Percentiles rank a stretch among this genome's conserved stretches.
Evolutionary conservation across 2,329 filamentous ascomycete genomes (phyloP).

Genomic region (Scedosporium dehoogii): DNA sequence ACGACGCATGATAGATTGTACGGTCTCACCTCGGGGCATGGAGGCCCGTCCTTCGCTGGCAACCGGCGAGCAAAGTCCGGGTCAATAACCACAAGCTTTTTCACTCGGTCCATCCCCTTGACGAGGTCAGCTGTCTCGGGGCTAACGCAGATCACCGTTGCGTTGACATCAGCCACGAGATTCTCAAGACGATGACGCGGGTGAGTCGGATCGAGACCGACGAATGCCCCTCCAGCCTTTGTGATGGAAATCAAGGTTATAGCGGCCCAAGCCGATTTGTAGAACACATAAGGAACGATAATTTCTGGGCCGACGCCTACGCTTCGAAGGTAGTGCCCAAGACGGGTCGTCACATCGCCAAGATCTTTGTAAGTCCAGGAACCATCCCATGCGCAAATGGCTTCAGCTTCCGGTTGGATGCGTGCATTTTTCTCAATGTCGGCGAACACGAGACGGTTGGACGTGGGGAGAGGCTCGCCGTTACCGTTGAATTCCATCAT

Average conservation of each 20-base stretch:
- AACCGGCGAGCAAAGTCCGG: too few species aligned
- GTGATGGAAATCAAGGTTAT: constrained; percentile 8
- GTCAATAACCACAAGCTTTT: background rate
- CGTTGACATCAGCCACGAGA: background rate
- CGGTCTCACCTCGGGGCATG: too few species aligned
- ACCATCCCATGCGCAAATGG: background rate
- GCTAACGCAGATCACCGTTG: constrained; percentile 9
- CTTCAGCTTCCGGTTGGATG: background rate
- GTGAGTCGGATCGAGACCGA: constrained; percentile 13
- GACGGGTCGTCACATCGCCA: background rate
- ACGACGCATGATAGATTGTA: too few species aligned
- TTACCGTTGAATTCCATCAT: background rate
- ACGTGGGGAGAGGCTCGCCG: background rate
- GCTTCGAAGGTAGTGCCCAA: background rate
- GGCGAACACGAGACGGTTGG: background rate
- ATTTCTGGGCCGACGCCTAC: constrained; percentile 3
- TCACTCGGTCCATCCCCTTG: constrained; percentile 7
- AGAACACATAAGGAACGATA: constrained; percentile 11
- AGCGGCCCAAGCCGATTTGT: constrained; percentile 8
- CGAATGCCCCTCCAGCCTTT: constrained; percentile 10
- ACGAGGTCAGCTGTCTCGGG: constrained; percentile 13
- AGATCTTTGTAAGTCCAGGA: constrained; percentile 1
- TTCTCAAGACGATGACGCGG: background rate
- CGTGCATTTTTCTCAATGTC: background rate
- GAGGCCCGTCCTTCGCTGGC: too few species aligned